Base-by-base conservation (phyloP, 2,329 filamentous ascomycete genomes). In the Pestalotiopsis sp. region DNA sequence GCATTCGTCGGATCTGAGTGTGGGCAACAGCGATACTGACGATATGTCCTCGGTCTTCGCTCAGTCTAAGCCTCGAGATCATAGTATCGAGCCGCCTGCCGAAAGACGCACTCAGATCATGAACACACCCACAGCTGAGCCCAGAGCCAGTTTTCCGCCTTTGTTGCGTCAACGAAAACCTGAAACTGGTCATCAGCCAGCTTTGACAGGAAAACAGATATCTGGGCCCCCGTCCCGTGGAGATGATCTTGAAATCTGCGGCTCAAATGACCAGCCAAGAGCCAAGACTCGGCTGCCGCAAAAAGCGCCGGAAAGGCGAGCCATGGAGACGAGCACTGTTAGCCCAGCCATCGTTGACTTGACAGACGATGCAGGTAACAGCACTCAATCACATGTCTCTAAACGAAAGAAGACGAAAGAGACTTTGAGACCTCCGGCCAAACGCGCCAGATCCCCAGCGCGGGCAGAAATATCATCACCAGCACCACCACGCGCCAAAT, bases 1-100 rank as follows among this genome's bases (percentile, higher is more conserved):
- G 52, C 58, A 55, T 61, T 72, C 72, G 9, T 67, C 73, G 20
- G 66, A 70, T 66, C 45, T 64, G 20, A 72, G 60, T 41, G 62
- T 65, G n/a, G 57, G 45, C 31, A 69, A 74, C n/a, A 66, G 57
- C 9, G 55, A 65, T 41, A 67, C 68, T n/a, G 69, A 67, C 55
- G 61, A 45, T 13, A 13, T 23, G n/a, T 52, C 39, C 17, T 58
- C 39, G 62, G 31, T 66, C n/a, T n/a, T 23, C 3, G 52, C 20
- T 5, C 20, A n/a, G 27, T 17, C 25, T 17, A 20, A 62, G n/a
- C 13, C 52, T 57, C 57, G 45, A n/a, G n/a, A 3, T 12, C 7
- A 64, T 1, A 7, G 66, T 39, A n/a, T 58, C 64, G n/a, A 9
- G 45, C 66, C 27, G 17, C 25, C 45, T 27, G 60, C 64, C 25